These are phyloP conservation scores for Sugiyamaella xylanicola DNA, from an alignment of 1,139 yeast species.

Conservation along the genomic window DNA sequence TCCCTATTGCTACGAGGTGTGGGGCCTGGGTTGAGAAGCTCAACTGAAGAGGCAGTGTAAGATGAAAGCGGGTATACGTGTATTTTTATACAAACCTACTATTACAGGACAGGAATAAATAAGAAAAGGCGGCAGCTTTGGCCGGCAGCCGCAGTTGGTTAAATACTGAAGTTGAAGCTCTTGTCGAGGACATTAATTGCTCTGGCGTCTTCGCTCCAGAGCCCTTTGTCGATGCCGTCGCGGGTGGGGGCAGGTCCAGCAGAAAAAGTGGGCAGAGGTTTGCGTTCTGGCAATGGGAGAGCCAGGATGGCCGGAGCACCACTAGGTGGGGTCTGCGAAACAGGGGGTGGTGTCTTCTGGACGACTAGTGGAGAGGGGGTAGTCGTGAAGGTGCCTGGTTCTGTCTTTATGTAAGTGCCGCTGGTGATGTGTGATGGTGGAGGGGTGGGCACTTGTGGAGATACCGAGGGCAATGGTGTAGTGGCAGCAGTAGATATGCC, in stretches of 20 bases:
- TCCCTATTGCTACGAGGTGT: neutral
- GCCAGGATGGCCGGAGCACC: constrained; percentile 11
- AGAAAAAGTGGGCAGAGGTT: neutral
- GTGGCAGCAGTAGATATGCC: constrained; percentile 6
- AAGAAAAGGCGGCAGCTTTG: neutral
- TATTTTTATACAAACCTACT: constrained; percentile 1
- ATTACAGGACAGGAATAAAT: constrained; percentile 3
- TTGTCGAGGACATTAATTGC: constrained; percentile 40
- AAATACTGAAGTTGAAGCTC: constrained; percentile 28
- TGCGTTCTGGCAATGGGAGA: constrained; percentile 8
- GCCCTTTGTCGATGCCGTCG: constrained; percentile 29
- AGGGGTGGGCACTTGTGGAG: constrained; percentile 10
- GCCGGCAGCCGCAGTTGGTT: neutral
- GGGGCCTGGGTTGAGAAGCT: too few species aligned
- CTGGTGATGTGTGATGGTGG: constrained; percentile 11
- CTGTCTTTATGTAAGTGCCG: neutral
- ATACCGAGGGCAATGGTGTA: constrained; percentile 5
- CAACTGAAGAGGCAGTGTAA: too few species aligned
- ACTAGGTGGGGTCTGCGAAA: constrained; percentile 13
- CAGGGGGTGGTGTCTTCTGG: constrained; percentile 8
- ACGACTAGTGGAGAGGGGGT: constrained; percentile 15
- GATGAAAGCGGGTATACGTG: neutral
- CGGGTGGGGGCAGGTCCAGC: constrained; percentile 17
- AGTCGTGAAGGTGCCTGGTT: neutral
- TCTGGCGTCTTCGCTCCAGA: constrained; percentile 40